Percentiles rank a stretch among this genome's conserved stretches.
phyloP scores from a whole-genome alignment of 1,284 basidiomycete species.

The Malassezia caprae region DNA sequence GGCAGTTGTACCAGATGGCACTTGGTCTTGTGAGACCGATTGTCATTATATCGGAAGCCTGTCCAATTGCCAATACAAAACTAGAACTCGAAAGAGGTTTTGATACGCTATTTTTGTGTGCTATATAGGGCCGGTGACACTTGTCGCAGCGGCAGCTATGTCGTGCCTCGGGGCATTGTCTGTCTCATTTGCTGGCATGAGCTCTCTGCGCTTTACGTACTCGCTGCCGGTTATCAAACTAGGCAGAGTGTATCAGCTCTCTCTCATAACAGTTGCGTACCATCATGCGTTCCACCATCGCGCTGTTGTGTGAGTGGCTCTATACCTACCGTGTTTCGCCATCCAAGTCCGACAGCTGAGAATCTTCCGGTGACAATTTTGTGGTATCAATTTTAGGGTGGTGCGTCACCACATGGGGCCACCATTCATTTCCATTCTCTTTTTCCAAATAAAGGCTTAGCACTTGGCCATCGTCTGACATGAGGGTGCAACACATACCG shows the following conservation, averaged over 20 bases:
- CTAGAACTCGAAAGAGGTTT: slow-evolving; percentile 11
- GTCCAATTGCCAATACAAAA: slow-evolving; percentile 17
- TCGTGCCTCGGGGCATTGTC: not conserved
- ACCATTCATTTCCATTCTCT: slow-evolving; percentile 79
- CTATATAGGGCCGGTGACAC: not conserved
- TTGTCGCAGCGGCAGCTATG: not conserved
- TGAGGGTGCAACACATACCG: slow-evolving; percentile 52
- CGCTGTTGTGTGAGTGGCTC: slow-evolving; percentile 52
- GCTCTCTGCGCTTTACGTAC: slow-evolving; percentile 70
- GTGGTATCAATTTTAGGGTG: slow-evolving; percentile 94
- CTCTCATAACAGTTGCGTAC: slow-evolving; percentile 53
- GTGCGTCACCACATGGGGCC: slow-evolving; percentile 89
- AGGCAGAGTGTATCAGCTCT: not conserved
- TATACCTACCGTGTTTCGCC: slow-evolving; percentile 66
- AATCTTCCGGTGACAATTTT: slow-evolving; percentile 90
- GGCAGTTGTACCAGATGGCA: slow-evolving; percentile 9
- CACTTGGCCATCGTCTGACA: slow-evolving; percentile 59
- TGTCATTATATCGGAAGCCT: slow-evolving; percentile 12
- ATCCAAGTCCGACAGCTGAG: slow-evolving; percentile 89
- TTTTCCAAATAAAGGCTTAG: slow-evolving; percentile 78
- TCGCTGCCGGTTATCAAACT: slow-evolving; percentile 98
- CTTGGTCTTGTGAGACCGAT: slow-evolving; percentile 2
- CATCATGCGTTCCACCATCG: slow-evolving; percentile 99
- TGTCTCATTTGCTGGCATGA: not conserved
- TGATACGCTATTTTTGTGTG: slow-evolving; percentile 2